phyloP scores from a whole-genome alignment of 768 basidiomycete genomes.

The Leucocoprinus sp. region DNA sequence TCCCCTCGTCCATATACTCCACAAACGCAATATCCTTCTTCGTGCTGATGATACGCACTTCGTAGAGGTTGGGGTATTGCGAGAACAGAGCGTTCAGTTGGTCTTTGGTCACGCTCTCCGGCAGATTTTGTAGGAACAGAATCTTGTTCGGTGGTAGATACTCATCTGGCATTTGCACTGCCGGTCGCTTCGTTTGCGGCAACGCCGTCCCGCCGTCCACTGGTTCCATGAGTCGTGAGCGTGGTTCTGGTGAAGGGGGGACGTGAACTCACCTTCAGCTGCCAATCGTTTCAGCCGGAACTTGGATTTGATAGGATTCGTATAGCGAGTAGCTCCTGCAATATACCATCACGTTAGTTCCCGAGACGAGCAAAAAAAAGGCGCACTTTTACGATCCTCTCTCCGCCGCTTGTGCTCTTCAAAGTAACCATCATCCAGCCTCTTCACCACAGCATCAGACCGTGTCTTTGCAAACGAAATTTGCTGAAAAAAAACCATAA shows the following conservation, averaged over 20 bases:
- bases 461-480: slow-evolving; percentile 85
- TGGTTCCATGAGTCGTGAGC: slow-evolving; percentile 20
- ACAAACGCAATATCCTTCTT: slow-evolving; percentile 98
- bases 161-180: slow-evolving; percentile 98
- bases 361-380: not conserved
- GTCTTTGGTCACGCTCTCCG: slow-evolving; percentile 88
- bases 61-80: slow-evolving; percentile 93
- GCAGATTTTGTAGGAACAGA: slow-evolving; percentile 94
- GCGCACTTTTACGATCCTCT: slow-evolving; percentile 78
- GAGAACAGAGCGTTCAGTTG: slow-evolving; percentile 87
- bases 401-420: slow-evolving; percentile 72
- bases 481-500: slow-evolving; percentile 49
- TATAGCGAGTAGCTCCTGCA: slow-evolving; percentile 70
- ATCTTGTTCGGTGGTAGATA: slow-evolving; percentile 99
- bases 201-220: slow-evolving; percentile 63
- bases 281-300: slow-evolving; percentile 75
- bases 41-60: slow-evolving; percentile 97
- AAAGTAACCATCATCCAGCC: slow-evolving; percentile 52
- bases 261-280: slow-evolving; percentile 51
- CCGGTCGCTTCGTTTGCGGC: slow-evolving; percentile 67
- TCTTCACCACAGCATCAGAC: slow-evolving; percentile 86
- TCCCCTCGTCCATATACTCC: slow-evolving; percentile 90
- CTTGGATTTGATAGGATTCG: slow-evolving; percentile 87
- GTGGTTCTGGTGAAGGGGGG: slow-evolving; percentile 3
- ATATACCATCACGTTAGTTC: slow-evolving; percentile 5